phyloP scores from a whole-genome alignment of 2,329 filamentous ascomycete species.

The Aspergillus sp. region DNA sequence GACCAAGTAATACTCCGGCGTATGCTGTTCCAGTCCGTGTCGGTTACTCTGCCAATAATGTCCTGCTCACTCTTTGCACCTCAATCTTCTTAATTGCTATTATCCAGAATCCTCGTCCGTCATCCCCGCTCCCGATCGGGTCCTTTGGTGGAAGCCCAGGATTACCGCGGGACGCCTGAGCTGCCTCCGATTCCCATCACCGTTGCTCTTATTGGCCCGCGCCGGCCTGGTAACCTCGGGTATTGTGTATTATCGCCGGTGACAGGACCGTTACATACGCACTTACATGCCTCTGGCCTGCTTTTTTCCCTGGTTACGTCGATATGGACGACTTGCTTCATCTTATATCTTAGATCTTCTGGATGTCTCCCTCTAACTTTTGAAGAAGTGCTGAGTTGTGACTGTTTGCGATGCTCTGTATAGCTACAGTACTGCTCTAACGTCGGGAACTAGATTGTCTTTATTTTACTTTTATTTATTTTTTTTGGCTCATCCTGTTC shows the following conservation, averaged over 20 bases:
- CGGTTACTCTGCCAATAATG: too few relatives aligned
- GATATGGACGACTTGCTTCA: too few relatives aligned
- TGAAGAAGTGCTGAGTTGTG: neutral
- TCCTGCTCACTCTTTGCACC: too few relatives aligned
- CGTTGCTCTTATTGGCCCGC: constrained; percentile 19
- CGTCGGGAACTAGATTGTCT: neutral
- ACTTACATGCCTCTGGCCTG: constrained; percentile 3
- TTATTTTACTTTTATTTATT: neutral
- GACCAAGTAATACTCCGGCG: too few relatives aligned
- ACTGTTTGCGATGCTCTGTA: neutral
- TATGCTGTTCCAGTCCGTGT: too few relatives aligned
- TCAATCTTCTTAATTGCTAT: too few relatives aligned
- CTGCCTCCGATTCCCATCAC: constrained; percentile 17
- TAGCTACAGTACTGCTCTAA: neutral
- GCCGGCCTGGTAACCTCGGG: neutral
- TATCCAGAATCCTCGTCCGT: too few relatives aligned
- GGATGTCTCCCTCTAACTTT: too few relatives aligned
- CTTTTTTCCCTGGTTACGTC: too few relatives aligned
- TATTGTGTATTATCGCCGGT: constrained; percentile 7
- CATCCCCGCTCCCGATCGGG: neutral
- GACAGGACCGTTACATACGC: constrained; percentile 20
- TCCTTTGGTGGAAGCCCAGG: neutral
- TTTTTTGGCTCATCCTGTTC: neutral
- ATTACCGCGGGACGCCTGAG: neutral
- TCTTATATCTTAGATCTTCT: too few relatives aligned